Evolutionary conservation across 495 filamentous ascomycete species (phyloP).

Genomic region (Penicillium cosmopolitanum): DNA sequence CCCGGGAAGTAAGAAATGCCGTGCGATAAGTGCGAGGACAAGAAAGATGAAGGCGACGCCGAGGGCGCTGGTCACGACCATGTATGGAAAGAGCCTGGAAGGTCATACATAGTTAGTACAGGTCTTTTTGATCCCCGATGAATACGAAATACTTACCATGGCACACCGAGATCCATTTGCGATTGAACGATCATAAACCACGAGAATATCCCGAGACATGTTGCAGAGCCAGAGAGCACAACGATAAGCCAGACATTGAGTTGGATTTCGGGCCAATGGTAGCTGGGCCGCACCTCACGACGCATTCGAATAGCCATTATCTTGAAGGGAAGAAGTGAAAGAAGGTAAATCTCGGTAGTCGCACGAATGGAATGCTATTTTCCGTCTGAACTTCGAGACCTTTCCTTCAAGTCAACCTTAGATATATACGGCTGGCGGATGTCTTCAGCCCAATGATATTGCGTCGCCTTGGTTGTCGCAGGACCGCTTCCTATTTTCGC

Average conservation of each 20-base stretch:
- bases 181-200: conserved; percentile 82
- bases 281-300: conserved; percentile 58
- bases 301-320: conserved; percentile 31
- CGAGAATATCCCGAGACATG: conserved; percentile 84
- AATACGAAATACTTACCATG: conserved; percentile 67
- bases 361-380: neutral
- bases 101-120: conserved; percentile 16
- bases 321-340: neutral
- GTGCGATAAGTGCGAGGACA: conserved; percentile 71
- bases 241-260: conserved; percentile 92
- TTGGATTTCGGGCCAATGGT: conserved; percentile 93
- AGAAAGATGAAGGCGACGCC: conserved; percentile 73
- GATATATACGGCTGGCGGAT: conserved; percentile 4
- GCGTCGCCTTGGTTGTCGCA: conserved; percentile 1
- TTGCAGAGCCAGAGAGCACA: conserved; percentile 76
- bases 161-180: conserved; percentile 68
- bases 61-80: conserved; percentile 72
- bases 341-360: neutral
- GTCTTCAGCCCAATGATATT: conserved; percentile 9
- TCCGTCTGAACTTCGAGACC: neutral
- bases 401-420: neutral
- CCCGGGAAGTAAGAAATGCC: conserved; percentile 81
- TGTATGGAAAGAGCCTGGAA: conserved; percentile 90
- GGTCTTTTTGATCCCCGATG: conserved; percentile 3
- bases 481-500: neutral